Percentiles rank a stretch among this genome's conserved stretches.
These are phyloP conservation scores for Caloboletus firmus DNA, from an alignment of 1,284 basidiomycete species.

Conservation along the genomic window DNA sequence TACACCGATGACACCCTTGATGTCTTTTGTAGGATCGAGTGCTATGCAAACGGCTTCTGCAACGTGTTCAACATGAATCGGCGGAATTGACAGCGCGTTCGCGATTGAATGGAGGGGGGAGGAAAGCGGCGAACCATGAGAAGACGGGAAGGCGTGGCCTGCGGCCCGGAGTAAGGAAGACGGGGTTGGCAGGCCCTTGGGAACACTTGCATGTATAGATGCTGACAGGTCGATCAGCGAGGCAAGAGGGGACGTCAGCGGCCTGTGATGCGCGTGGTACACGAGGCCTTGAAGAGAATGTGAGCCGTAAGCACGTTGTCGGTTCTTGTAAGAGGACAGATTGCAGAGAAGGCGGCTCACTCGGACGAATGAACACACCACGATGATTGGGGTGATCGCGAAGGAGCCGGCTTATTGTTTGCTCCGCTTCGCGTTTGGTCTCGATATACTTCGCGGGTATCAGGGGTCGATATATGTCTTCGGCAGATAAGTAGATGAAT, in stretches of 20 bases:
- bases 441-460: slow-evolving; percentile 84
- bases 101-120: slow-evolving; percentile 69
- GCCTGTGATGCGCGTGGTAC: slow-evolving; percentile 92
- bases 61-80: slow-evolving; percentile 95
- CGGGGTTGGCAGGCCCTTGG: slow-evolving; percentile 62
- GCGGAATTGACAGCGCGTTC: slow-evolving; percentile 76
- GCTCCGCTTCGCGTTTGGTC: slow-evolving; percentile 89
- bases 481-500: slow-evolving; percentile 94
- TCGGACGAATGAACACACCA: slow-evolving; percentile 81
- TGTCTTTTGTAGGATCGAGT: slow-evolving; percentile 46
- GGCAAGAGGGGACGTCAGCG: slow-evolving; percentile 84
- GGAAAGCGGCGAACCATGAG: slow-evolving; percentile 31
- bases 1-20: slow-evolving; percentile 76
- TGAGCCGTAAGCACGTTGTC: slow-evolving; percentile 13
- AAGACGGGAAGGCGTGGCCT: slow-evolving; percentile 38
- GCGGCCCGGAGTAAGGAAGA: slow-evolving; percentile 55
- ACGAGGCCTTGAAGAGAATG: slow-evolving; percentile 68
- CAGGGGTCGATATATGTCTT: slow-evolving; percentile 87
- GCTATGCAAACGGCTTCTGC: slow-evolving; percentile 78
- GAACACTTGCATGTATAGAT: slow-evolving; percentile 56
- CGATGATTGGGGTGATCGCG: slow-evolving; percentile 46
- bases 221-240: slow-evolving; percentile 83
- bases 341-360: slow-evolving; percentile 47
- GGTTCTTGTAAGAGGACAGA: slow-evolving; percentile 12
- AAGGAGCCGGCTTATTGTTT: slow-evolving; percentile 56